Evolutionary conservation across 371 early-diverging fungal genomes (phyloP).

Genomic region (Mortierella sp.): DNA sequence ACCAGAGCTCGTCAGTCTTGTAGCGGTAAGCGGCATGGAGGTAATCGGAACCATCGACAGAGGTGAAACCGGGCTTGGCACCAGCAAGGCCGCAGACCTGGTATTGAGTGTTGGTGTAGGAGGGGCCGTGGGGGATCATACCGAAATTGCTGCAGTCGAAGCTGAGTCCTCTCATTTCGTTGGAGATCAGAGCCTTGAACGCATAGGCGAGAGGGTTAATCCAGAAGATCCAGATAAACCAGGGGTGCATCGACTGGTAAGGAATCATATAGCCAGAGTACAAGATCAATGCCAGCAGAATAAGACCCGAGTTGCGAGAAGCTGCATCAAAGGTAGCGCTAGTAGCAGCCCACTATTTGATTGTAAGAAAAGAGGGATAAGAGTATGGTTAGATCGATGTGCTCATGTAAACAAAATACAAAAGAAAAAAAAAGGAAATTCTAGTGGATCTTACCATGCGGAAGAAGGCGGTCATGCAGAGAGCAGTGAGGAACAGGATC

Average conservation of each 20-base stretch:
- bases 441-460: constrained; percentile 39
- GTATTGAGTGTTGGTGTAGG: constrained; percentile 65
- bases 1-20: constrained; percentile 58
- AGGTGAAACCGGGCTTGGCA: constrained; percentile 62
- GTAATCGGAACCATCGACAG: constrained; percentile 73
- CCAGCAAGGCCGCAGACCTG: constrained; percentile 76
- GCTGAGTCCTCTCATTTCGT: constrained; percentile 77
- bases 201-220: constrained; percentile 81
- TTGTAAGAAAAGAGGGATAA: constrained; percentile 5
- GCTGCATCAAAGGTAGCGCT: constrained; percentile 70
- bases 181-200: constrained; percentile 76
- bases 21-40: constrained; percentile 59
- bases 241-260: constrained; percentile 73
- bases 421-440: constrained; percentile 38
- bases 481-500: constrained; percentile 59
- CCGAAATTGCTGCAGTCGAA: constrained; percentile 66
- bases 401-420: constrained; percentile 12
- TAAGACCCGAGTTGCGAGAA: constrained; percentile 65
- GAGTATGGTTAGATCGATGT: constrained; percentile 20
- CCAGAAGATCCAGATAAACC: constrained; percentile 82
- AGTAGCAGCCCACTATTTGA: constrained; percentile 61
- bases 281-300: constrained; percentile 68
- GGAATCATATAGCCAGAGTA: constrained; percentile 79
- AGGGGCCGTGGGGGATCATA: constrained; percentile 72
- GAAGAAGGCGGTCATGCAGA: constrained; percentile 72